Evolutionary conservation across 495 filamentous ascomycete species (phyloP), one percentile per base, ranked within the genome.

Genomic region (Xylaria curta): DNA sequence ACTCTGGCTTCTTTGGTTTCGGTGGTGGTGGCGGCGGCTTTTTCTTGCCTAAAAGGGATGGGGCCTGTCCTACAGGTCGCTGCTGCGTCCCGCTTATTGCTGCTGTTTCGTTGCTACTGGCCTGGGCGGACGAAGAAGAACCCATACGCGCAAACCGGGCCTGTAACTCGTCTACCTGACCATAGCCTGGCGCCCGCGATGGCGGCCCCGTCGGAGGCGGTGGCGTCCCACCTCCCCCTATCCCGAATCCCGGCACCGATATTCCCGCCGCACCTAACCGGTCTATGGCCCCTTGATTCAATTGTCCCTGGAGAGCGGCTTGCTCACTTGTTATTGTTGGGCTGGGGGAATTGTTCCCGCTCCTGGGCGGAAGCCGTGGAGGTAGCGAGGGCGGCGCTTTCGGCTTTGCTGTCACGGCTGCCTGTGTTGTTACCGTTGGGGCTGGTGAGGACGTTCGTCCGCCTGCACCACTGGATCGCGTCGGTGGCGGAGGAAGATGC

Each of bases 171-270:
- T 85, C 87, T 6, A 93, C 75, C 49, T 89, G 87, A 19, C 73
- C 54, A 36, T 46, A 47, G 19, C 38, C 53, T 0, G 47, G 51
- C 4, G 4, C 49, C 15, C 59, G 69, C 56, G 60, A 19, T 28
- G 56, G 24, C 8, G 59, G 47, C 3, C 19, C 33, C 15, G 26
- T 59, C 38, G 64, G 62, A 26, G 71, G 66, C 8, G 79, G 61
- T 21, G 70, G 72, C 10, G 49, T 33, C 53, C 63, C 79, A 60
- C 67, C 72, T 64, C 73, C 76, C 15, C 90, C 90, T 72, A 97
- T 97, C 19, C 92, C 92, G 53, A 97, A 84, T 0, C 87, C 92
- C 1, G 95, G 93, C 3, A 98, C 94, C 0, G 90, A 93, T 54
- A 97, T 85, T 4, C 95, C 95, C 7, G 94, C 91, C 66, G 89